These are phyloP conservation scores for Oryza meridionalis DNA, from an alignment of 176 grass and related monocot genomes.

Conservation along the genomic window DNA sequence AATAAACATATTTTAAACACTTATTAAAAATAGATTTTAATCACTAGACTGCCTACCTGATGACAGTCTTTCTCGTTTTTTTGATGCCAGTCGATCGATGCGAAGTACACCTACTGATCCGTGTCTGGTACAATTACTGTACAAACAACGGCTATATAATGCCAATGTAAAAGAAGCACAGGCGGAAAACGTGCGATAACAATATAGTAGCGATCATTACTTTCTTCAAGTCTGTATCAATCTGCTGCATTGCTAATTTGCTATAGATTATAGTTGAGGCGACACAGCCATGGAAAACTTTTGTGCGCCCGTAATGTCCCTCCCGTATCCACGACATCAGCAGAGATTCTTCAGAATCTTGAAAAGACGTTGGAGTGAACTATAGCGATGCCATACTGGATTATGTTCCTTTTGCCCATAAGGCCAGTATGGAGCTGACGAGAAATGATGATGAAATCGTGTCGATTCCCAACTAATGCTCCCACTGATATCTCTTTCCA, in stretches of 20 bases:
- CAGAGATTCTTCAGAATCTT: not conserved
- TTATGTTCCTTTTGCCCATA: not conserved
- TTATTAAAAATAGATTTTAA: no score
- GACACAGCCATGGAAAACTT: conserved; percentile 20
- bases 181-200: not conserved
- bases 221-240: not conserved
- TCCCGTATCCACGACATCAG: not conserved
- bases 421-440: not conserved
- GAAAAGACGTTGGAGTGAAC: not conserved
- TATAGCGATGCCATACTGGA: not conserved
- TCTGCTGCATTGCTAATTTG: not conserved
- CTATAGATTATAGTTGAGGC: not conserved
- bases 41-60: no score
- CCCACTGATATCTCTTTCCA: not conserved
- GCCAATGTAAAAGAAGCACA: not conserved
- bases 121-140: not conserved
- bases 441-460: not conserved
- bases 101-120: no score
- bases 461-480: no score
- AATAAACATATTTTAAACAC: no score
- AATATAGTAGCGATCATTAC: not conserved
- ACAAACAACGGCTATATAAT: not conserved
- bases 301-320: not conserved
- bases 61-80: no score
- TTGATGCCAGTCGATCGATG: no score